A percentile compares a stretch with the other conserved stretches of the same genome.
Conservation (phyloP, 768 basidiomycete species). For the Rhodosporidiobolus odoratus region DNA sequence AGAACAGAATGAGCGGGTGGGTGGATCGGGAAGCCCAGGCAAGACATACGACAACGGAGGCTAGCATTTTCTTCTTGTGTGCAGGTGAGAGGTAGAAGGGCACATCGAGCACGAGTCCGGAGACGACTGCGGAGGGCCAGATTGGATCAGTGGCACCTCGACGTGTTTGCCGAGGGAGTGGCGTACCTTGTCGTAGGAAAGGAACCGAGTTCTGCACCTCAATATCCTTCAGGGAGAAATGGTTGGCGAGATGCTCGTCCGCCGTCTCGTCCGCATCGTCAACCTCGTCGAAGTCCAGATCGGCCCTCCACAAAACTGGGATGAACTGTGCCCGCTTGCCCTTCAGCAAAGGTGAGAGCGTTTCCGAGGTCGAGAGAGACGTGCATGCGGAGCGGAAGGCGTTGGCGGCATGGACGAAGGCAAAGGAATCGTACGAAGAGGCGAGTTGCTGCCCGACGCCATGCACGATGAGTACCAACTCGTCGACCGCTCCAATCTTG, state of each 20-base stretch:
- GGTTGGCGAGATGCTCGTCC: constrained; percentile 36
- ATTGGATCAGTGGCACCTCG: not conserved
- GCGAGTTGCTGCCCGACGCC: constrained; percentile 41
- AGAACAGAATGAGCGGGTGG: not conserved
- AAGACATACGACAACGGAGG: constrained; percentile 33
- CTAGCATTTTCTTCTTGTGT: constrained; percentile 40
- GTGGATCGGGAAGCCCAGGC: not conserved
- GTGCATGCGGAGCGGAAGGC: constrained; percentile 36
- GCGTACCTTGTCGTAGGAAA: constrained; percentile 27
- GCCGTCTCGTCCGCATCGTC: constrained; percentile 24
- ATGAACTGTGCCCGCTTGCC: constrained; percentile 40
- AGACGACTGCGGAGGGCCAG: constrained; percentile 14
- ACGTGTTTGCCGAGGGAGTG: not conserved
- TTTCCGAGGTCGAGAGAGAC: constrained; percentile 16
- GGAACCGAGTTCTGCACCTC: constrained; percentile 35
- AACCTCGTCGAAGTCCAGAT: constrained; percentile 35
- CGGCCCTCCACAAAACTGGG: constrained; percentile 40
- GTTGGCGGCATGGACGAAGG: constrained; percentile 40
- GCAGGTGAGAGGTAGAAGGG: constrained; percentile 35
- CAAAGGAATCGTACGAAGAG: constrained; percentile 34
- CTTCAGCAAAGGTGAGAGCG: constrained; percentile 27
- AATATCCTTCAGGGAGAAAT: constrained; percentile 36
- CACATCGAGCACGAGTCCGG: constrained; percentile 39
- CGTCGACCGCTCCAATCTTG: constrained; percentile 37
- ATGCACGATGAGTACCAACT: constrained; percentile 40